Percentiles rank a stretch among this genome's conserved stretches.
phyloP scores from a whole-genome alignment of 371 early-diverging fungal genomes.

The Syncephalastrum monosporum region DNA sequence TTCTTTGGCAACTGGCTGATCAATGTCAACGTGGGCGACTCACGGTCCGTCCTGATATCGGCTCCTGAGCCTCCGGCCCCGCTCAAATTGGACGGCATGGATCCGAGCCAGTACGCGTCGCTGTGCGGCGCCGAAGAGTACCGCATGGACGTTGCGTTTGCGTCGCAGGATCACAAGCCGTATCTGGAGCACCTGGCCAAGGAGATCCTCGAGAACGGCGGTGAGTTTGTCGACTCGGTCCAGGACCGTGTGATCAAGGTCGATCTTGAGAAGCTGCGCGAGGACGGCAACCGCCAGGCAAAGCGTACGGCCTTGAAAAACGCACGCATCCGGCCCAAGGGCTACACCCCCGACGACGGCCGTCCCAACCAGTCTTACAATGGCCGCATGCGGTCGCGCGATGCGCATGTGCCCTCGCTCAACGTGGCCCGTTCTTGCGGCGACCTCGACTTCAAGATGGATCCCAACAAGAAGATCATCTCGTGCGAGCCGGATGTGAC shows the following conservation, averaged over 20 bases:
- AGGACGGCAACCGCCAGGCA: constrained; percentile 49
- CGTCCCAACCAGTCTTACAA: constrained; percentile 1
- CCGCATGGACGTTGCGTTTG: constrained; percentile 62
- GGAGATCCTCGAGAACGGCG: constrained; percentile 64
- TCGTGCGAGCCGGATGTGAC: constrained; percentile 62
- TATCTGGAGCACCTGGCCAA: constrained; percentile 62
- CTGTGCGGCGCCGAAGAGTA: constrained; percentile 34
- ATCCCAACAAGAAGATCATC: constrained; percentile 52
- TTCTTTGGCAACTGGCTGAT: constrained; percentile 74
- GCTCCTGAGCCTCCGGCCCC: constrained; percentile 36
- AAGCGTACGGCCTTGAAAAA: constrained; percentile 57
- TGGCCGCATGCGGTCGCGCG: constrained; percentile 28
- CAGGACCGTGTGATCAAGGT: constrained; percentile 63
- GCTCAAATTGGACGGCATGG: constrained; percentile 8
- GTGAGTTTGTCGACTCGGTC: constrained; percentile 65
- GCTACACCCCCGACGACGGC: background rate
- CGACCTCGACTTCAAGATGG: constrained; percentile 65
- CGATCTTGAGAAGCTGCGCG: constrained; percentile 47
- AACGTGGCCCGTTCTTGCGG: constrained; percentile 67
- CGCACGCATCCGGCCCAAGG: constrained; percentile 58
- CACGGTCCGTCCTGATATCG: constrained; percentile 65
- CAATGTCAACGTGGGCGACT: constrained; percentile 83
- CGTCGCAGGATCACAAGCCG: constrained; percentile 66
- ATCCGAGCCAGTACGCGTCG: constrained; percentile 3
- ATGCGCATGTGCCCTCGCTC: constrained; percentile 52